A percentile compares a stretch with the other conserved stretches of the same genome.
Conservation (phyloP, 2,329 filamentous ascomycete genomes). For the Cordyceps farinosa region DNA sequence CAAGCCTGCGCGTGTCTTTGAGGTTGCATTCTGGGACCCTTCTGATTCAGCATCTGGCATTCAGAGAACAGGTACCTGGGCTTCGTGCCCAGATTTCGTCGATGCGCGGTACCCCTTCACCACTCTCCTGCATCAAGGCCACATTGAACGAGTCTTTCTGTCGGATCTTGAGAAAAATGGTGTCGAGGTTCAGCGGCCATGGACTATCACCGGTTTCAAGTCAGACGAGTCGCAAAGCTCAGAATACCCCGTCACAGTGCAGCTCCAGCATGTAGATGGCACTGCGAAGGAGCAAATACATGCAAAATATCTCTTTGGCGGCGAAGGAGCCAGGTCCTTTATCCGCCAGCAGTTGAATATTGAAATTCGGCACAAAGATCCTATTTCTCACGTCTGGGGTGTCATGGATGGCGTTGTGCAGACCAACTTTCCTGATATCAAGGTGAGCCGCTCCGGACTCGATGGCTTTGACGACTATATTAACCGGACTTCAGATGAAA, state of each 20-base stretch:
- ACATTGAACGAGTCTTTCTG: conserved; percentile 68
- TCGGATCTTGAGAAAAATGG: conserved; percentile 61
- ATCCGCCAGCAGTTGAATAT: conserved; percentile 65
- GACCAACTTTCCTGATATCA: conserved; percentile 75
- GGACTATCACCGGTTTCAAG: conserved; percentile 59
- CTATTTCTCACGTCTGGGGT: conserved; percentile 69
- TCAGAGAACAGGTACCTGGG: conserved; percentile 69
- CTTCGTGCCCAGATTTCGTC: conserved; percentile 82
- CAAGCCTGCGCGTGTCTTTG: conserved; percentile 80
- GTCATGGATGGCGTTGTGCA: conserved; percentile 71
- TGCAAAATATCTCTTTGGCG: conserved; percentile 68
- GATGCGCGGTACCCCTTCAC: conserved; percentile 69
- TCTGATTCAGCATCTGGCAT: conserved; percentile 54
- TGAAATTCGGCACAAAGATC: conserved; percentile 66
- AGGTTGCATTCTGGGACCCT: conserved; percentile 72
- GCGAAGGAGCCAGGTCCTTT: conserved; percentile 66
- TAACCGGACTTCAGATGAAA: conserved; percentile 51
- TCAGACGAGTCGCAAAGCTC: conserved; percentile 53
- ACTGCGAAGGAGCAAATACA: conserved; percentile 62
- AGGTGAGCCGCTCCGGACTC: conserved; percentile 40
- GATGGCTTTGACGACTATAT: background rate
- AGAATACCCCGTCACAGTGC: conserved; percentile 76
- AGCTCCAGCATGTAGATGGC: conserved; percentile 73
- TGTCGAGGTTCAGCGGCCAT: conserved; percentile 59
- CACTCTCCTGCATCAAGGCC: conserved; percentile 66